A percentile compares a stretch with the other conserved stretches of the same genome.
These are phyloP conservation scores for Lactarius sp. DNA, from an alignment of 768 basidiomycete species.

Conservation along the genomic window DNA sequence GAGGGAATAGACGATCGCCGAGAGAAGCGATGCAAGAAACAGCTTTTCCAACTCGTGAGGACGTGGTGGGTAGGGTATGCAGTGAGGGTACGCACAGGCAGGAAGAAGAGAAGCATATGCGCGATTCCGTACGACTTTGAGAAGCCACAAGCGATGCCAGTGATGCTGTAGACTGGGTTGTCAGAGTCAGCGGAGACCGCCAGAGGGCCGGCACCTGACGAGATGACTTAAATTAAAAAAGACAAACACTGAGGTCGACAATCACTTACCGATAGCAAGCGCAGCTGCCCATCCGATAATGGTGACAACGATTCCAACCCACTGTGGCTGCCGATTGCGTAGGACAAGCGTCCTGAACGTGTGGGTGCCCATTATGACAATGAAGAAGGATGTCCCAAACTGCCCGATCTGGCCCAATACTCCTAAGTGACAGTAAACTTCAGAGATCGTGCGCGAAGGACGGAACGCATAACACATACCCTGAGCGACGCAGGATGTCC, in stretches of 20 bases:
- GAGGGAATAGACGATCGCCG: slow-evolving; percentile 53
- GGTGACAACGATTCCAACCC: slow-evolving; percentile 42
- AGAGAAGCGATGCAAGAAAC: slow-evolving; percentile 51
- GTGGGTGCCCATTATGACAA: slow-evolving; percentile 58
- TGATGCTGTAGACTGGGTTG: slow-evolving; percentile 46
- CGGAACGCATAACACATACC: slow-evolving; percentile 37
- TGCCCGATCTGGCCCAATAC: slow-evolving; percentile 57
- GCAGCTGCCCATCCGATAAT: slow-evolving; percentile 52
- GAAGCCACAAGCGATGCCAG: slow-evolving; percentile 51
- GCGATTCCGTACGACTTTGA: slow-evolving; percentile 37
- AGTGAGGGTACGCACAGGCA: slow-evolving; percentile 47
- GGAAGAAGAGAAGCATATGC: slow-evolving; percentile 50
- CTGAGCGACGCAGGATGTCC: slow-evolving; percentile 47
- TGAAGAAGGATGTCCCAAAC: slow-evolving; percentile 60
- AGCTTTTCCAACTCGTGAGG: slow-evolving; percentile 38
- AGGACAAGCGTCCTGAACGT: slow-evolving; percentile 64
- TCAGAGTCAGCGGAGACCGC: slow-evolving; percentile 38
- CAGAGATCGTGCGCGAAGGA: slow-evolving; percentile 4
- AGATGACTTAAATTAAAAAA: slow-evolving; percentile 1
- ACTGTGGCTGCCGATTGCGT: slow-evolving; percentile 45
- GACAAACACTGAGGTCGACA: slow-evolving; percentile 24
- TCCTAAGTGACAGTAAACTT: slow-evolving; percentile 35
- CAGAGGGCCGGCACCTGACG: slow-evolving; percentile 24
- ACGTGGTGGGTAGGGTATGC: neutral
- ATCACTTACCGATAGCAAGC: slow-evolving; percentile 43